These are phyloP conservation scores for Fusarium phyllophilum DNA, from an alignment of 2,329 filamentous ascomycete genomes.

Conservation along the genomic window DNA sequence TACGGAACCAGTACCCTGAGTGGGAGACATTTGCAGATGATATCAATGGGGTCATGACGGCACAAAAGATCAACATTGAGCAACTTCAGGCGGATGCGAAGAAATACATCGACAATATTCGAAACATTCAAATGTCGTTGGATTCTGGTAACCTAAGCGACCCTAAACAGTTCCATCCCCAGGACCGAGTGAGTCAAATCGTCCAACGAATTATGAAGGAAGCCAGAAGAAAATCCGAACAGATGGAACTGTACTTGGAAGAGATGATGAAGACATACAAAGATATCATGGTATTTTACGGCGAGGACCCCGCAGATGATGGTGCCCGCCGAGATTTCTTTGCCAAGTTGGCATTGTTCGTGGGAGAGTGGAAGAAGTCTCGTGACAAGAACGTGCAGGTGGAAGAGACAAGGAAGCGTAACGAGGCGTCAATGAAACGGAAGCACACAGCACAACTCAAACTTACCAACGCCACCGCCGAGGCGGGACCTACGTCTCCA, in stretches of 20 bases:
- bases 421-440: constrained; percentile 92
- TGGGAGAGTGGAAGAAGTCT: constrained; percentile 95
- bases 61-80: constrained; percentile 94
- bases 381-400: constrained; percentile 87
- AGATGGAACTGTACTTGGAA: constrained; percentile 92
- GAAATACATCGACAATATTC: constrained; percentile 94
- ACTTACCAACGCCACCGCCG: constrained; percentile 61
- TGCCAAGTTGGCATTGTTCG: constrained; percentile 87
- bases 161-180: constrained; percentile 96
- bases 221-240: constrained; percentile 92
- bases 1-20: constrained; percentile 94
- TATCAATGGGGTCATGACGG: constrained; percentile 79
- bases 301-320: constrained; percentile 91
- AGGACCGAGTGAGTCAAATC: constrained; percentile 91
- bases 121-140: constrained; percentile 90
- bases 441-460: constrained; percentile 78
- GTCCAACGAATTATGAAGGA: constrained; percentile 97
- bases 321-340: constrained; percentile 97
- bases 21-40: constrained; percentile 92
- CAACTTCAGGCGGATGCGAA: constrained; percentile 87
- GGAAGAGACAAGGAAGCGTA: constrained; percentile 85
- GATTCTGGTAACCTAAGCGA: constrained; percentile 96
- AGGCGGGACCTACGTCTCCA: constrained; percentile 70
- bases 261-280: constrained; percentile 93
- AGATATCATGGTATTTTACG: constrained; percentile 96